A percentile compares a stretch with the other conserved stretches of the same genome.
phyloP scores from a whole-genome alignment of 345 rosid genomes.

The Pugionium cornutum region DNA sequence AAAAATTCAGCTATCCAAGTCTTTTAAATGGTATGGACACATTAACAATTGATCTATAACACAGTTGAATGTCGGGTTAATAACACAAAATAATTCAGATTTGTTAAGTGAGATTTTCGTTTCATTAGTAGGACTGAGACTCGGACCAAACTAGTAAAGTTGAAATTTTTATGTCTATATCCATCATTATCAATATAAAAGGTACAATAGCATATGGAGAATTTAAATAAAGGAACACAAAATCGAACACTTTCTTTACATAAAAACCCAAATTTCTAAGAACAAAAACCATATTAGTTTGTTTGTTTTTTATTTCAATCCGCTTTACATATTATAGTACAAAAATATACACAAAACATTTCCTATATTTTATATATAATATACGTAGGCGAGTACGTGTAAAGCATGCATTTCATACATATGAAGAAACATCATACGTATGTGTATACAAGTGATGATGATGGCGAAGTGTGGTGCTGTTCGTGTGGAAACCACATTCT shows the following conservation, averaged over 20 bases:
- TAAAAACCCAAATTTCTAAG: no score
- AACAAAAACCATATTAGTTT: background rate
- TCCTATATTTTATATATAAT: no score
- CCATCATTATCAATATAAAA: conserved; percentile 10
- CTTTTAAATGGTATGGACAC: background rate
- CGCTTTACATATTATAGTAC: background rate
- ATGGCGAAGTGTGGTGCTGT: conserved; percentile 34
- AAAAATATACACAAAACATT: background rate
- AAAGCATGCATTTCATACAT: no score
- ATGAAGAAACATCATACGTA: conserved; percentile 26
- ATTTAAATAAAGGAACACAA: background rate
- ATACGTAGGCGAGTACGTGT: conserved; percentile 14
- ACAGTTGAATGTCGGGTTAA: background rate
- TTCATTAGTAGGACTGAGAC: background rate
- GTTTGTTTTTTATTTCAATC: background rate
- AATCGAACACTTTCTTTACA: background rate
- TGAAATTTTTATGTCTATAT: conserved; percentile 11
- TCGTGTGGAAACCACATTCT: conserved; percentile 46
- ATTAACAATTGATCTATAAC: background rate
- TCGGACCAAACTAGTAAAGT: conserved; percentile 13
- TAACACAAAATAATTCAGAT: background rate
- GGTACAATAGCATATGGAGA: background rate
- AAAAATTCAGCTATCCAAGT: background rate
- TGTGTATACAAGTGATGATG: conserved; percentile 30
- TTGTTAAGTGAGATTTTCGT: conserved; percentile 6